Conservation (phyloP, 257 asterid genomes). For the Cinchona pubescens region DNA sequence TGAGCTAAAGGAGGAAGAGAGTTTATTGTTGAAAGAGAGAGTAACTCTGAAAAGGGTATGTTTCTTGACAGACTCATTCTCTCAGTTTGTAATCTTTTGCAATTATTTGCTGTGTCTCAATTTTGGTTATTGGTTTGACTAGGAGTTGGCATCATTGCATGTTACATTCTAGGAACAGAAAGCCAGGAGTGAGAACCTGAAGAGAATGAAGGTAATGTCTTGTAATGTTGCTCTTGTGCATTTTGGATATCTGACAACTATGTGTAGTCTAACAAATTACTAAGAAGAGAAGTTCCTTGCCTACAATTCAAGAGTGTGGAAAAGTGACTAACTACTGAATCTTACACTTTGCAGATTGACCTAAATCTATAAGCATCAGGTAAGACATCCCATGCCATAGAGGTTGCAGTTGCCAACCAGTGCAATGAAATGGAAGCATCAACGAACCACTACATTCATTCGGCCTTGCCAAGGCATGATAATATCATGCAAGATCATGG, state of each 20-base stretch:
- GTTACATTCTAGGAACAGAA: conserved; percentile 26
- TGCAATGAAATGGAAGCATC: conserved; percentile 21
- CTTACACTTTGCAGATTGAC: conserved; percentile 27
- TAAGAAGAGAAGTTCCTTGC: too few species aligned
- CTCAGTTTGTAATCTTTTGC: background rate
- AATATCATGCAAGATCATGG: conserved; percentile 12
- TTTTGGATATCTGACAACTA: too few species aligned
- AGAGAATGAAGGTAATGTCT: conserved; percentile 35
- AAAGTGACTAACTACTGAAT: background rate
- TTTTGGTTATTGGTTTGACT: background rate
- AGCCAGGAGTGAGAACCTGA: conserved; percentile 27
- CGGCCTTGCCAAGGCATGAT: conserved; percentile 16
- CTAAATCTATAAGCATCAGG: conserved; percentile 21
- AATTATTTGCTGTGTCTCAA: background rate
- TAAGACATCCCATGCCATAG: conserved; percentile 1
- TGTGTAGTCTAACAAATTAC: too few species aligned
- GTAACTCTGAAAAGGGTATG: conserved; percentile 25
- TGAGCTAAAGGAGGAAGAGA: conserved; percentile 39
- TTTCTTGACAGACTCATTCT: background rate
- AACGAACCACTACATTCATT: background rate
- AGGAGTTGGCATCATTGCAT: conserved; percentile 34
- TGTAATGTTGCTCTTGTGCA: background rate
- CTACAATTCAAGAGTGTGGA: too few species aligned
- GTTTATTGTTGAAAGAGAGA: conserved; percentile 29
- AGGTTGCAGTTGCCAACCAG: background rate